A percentile compares a stretch with the other conserved stretches of the same genome.
These are phyloP conservation scores for Pichia sp. DNA, from an alignment of 1,139 yeast species.

Conservation along the genomic window DNA sequence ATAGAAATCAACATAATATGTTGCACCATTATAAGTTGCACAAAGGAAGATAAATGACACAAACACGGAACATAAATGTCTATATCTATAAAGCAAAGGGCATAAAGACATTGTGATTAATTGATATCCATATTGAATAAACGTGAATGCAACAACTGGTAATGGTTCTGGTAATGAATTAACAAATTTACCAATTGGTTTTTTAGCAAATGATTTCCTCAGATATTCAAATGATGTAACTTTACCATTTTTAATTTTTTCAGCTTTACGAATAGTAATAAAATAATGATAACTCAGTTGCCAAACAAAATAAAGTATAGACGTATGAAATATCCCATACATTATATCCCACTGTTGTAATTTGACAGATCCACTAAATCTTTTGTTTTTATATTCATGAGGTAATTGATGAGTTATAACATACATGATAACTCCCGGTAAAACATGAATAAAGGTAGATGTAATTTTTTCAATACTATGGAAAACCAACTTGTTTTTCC, in stretches of 20 bases:
- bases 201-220: slow-evolving; percentile 61
- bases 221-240: slow-evolving; percentile 85
- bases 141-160: slow-evolving; percentile 79
- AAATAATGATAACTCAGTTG: slow-evolving; percentile 86
- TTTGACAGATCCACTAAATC: slow-evolving; percentile 79
- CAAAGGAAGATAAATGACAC: slow-evolving; percentile 64
- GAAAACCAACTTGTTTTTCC: slow-evolving; percentile 90
- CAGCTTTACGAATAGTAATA: slow-evolving; percentile 73
- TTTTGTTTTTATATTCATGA: slow-evolving; percentile 41
- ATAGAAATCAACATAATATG: slow-evolving; percentile 86
- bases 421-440: slow-evolving; percentile 86
- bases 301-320: slow-evolving; percentile 87
- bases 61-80: slow-evolving; percentile 61
- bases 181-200: slow-evolving; percentile 68
- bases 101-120: slow-evolving; percentile 83
- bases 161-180: slow-evolving; percentile 76
- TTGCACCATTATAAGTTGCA: slow-evolving; percentile 91
- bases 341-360: slow-evolving; percentile 65
- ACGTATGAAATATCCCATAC: slow-evolving; percentile 70
- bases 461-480: slow-evolving; percentile 95
- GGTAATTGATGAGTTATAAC: slow-evolving; percentile 80
- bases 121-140: slow-evolving; percentile 84
- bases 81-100: slow-evolving; percentile 76
- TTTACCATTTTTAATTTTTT: slow-evolving; percentile 77
- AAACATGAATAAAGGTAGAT: slow-evolving; percentile 80